These are phyloP conservation scores for Hymenoscyphus repandus DNA, from an alignment of 2,329 filamentous ascomycete genomes.

Conservation along the genomic window DNA sequence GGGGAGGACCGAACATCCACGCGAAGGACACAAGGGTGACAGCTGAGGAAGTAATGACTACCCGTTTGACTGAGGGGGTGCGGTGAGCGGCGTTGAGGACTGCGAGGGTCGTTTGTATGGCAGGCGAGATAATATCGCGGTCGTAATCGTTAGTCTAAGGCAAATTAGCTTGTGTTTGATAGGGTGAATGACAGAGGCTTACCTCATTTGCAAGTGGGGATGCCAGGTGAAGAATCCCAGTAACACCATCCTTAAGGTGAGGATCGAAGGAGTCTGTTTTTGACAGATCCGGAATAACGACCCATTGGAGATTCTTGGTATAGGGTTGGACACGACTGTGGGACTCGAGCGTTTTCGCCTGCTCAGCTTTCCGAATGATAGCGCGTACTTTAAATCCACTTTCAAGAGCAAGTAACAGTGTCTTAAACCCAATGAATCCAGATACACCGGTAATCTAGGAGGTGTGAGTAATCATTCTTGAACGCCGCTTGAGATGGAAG, in stretches of 20 bases:
- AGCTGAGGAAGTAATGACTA: constrained; percentile 24
- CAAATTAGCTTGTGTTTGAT: background rate
- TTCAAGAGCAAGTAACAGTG: constrained; percentile 18
- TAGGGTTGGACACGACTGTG: constrained; percentile 29
- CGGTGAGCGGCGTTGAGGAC: constrained; percentile 18
- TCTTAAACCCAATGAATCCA: constrained; percentile 18
- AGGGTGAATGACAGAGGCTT: background rate
- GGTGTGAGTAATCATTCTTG: constrained; percentile 4
- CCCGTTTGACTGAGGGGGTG: constrained; percentile 16
- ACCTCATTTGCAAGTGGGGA: constrained; percentile 11
- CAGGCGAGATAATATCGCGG: constrained; percentile 19
- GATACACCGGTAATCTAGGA: constrained; percentile 20
- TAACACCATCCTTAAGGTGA: constrained; percentile 8
- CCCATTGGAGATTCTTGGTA: constrained; percentile 17
- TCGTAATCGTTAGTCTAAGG: constrained; percentile 16
- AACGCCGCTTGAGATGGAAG: background rate
- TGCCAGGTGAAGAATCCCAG: constrained; percentile 14
- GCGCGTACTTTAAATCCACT: constrained; percentile 14
- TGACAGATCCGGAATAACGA: constrained; percentile 14
- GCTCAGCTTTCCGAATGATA: constrained; percentile 16
- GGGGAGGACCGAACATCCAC: constrained; percentile 13
- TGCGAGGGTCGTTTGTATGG: constrained; percentile 14
- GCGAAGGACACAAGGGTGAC: constrained; percentile 22
- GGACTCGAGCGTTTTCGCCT: constrained; percentile 9
- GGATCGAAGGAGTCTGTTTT: constrained; percentile 9